A percentile compares a stretch with the other conserved stretches of the same genome.
Conservation (phyloP, 805 yeast species). For the Starmera dryadoides region DNA sequence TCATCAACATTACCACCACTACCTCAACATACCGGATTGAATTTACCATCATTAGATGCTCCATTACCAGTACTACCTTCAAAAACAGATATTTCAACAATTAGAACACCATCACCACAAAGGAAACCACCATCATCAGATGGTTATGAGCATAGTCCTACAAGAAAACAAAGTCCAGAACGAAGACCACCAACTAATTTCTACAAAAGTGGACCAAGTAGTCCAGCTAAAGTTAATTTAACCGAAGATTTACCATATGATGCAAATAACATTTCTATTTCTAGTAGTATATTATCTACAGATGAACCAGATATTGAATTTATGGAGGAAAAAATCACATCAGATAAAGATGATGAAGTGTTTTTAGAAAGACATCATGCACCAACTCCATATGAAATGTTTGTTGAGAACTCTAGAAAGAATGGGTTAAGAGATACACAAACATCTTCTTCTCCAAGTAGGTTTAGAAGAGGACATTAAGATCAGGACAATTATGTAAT, state of each 20-base stretch:
- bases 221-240: conserved; percentile 10
- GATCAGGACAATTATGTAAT: conserved; percentile 1
- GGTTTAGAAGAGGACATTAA: conserved; percentile 8
- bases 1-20: conserved; percentile 4
- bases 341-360: conserved; percentile 22
- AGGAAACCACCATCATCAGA: too few relatives aligned
- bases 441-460: not conserved
- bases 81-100: not conserved
- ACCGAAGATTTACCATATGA: conserved; percentile 15
- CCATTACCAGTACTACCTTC: not conserved
- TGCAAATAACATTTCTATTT: conserved; percentile 9
- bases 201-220: conserved; percentile 6
- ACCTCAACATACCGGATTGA: conserved; percentile 5
- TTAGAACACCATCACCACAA: not conserved
- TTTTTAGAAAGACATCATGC: conserved; percentile 32
- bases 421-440: conserved; percentile 1
- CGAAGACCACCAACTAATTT: not conserved
- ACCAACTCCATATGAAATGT: conserved; percentile 37
- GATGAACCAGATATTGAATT: conserved; percentile 3
- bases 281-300: conserved; percentile 2
- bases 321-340: not conserved
- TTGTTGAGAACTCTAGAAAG: conserved; percentile 6
- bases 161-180: not conserved
- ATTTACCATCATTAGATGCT: not conserved
- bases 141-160: too few relatives aligned